These are phyloP conservation scores for Fonsecaea monophora DNA, from an alignment of 2,329 filamentous ascomycete genomes.

Conservation along the genomic window DNA sequence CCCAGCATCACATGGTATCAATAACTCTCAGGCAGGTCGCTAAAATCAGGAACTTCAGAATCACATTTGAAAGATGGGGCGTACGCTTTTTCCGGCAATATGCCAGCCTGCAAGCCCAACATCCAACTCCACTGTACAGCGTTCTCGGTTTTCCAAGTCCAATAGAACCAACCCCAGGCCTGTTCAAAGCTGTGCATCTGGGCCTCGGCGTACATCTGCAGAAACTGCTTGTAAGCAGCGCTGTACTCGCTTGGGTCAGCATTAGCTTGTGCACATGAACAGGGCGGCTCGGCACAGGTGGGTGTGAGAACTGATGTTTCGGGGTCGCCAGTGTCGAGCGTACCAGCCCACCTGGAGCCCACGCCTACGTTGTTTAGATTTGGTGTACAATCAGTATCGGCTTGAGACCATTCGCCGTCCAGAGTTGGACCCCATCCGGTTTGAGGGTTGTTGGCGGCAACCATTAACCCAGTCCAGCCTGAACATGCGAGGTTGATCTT, in stretches of 20 bases:
- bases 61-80: conserved; percentile 73
- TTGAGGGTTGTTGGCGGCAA: conserved; percentile 69
- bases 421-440: conserved; percentile 85
- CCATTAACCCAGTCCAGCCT: conserved; percentile 82
- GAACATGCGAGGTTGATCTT: conserved; percentile 88
- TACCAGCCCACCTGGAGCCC: conserved; percentile 92
- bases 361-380: conserved; percentile 88
- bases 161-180: conserved; percentile 98
- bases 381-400: conserved; percentile 89
- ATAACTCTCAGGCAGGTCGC: conserved; percentile 33
- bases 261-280: conserved; percentile 78
- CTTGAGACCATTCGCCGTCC: conserved; percentile 96
- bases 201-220: conserved; percentile 89
- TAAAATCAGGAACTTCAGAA: conserved; percentile 53
- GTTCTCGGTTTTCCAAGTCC: conserved; percentile 94
- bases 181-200: conserved; percentile 95
- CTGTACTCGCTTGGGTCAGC: conserved; percentile 72
- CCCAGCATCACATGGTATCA: conserved; percentile 17
- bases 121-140: conserved; percentile 93
- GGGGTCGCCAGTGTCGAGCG: conserved; percentile 69
- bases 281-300: conserved; percentile 74
- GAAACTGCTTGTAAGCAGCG: conserved; percentile 78
- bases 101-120: conserved; percentile 75
- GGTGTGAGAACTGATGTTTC: conserved; percentile 70
- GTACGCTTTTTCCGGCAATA: conserved; percentile 78